phyloP scores from a whole-genome alignment of 73 alveolate species.

The Loxodes magnus region DNA sequence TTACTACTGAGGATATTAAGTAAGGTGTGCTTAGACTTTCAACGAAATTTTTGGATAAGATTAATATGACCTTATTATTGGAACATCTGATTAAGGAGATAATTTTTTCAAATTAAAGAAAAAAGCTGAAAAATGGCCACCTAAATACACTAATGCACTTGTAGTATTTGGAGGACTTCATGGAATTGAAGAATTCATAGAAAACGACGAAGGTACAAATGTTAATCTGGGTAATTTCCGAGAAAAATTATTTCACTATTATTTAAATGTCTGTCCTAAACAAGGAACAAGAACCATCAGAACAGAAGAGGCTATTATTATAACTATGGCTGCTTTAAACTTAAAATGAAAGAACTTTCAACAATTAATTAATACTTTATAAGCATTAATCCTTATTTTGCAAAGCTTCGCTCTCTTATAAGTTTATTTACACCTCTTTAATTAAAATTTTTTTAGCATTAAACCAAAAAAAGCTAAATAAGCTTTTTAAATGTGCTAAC shows the following conservation, averaged over 20 bases:
- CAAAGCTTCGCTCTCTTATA: too few species aligned
- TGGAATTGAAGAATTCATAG: conserved; percentile 75
- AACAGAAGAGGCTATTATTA: conserved; percentile 72
- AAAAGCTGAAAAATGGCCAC: not conserved
- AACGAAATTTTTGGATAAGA: conserved; percentile 53
- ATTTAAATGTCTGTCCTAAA: conserved; percentile 58
- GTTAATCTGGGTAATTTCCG: conserved; percentile 26
- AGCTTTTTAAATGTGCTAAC: too few species aligned
- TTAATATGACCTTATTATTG: conserved; percentile 67
- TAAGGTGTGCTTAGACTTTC: conserved; percentile 59
- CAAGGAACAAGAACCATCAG: conserved; percentile 68
- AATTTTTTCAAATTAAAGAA: too few species aligned
- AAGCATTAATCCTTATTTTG: too few species aligned
- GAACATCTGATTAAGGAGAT: conserved; percentile 70
- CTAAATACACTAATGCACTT: conserved; percentile 56
- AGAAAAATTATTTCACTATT: conserved; percentile 43
- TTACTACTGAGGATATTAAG: conserved; percentile 74
- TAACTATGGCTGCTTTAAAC: conserved; percentile 39
- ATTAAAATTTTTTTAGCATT: too few species aligned
- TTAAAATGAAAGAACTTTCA: too few species aligned
- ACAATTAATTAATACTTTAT: too few species aligned
- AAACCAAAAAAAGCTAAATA: too few species aligned
- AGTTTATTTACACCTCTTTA: too few species aligned
- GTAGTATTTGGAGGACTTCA: conserved; percentile 73
- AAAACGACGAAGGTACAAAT: conserved; percentile 50